Evolutionary conservation across 306 rosid species (phyloP), one percentile per base, ranked within the genome.

Genomic region (Abrus precatorius): DNA sequence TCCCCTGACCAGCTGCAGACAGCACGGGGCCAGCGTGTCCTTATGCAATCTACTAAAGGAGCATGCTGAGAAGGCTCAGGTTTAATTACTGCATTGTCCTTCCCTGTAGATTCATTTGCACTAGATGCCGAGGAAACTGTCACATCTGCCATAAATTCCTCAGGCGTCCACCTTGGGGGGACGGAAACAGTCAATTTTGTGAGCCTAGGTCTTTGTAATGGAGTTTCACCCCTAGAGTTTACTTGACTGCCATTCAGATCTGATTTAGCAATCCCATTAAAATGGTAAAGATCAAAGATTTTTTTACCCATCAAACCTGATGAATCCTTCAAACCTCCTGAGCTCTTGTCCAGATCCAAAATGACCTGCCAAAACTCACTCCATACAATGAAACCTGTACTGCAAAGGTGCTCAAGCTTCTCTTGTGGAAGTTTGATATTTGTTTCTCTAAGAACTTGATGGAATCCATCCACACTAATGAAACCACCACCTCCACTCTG

Each of bases 401-500:
- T 79, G 77, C 92, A 90, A 78, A 93, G 90, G 78, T 88, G 92
- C 54, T 90, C 98, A 14, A 87, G 83, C 88, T 89, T 93, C 83
- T 90, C 93, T 8, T 83, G 84, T 56, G 90, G 90, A 75, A 93
- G 91, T 79, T 72, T 82, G 77, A 89, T 69, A 69, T 79, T 77
- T 28, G 95, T 85, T 67, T 87, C 98, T 78, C 80, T 87, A 30
- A 90, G 91, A 70, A 91, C 95, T 83, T 91, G 92, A 69, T 87
- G 94, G 76, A 93, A 87, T 33, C 97, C 97, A 81, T 93, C 97
- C 45, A 93, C 94, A 43, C 93, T 83, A 55, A 93, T 90, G 84
- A 93, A 93, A 32, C 97, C 97, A 69, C 97, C 97, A 69, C 97
- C 97, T 28, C 97, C 97, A 36, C 97, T 91, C 84, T 91, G 97